A percentile compares a stretch with the other conserved stretches of the same genome.
phyloP scores from a whole-genome alignment of 106 monocot species.

The Apostasia shenzhenica region DNA sequence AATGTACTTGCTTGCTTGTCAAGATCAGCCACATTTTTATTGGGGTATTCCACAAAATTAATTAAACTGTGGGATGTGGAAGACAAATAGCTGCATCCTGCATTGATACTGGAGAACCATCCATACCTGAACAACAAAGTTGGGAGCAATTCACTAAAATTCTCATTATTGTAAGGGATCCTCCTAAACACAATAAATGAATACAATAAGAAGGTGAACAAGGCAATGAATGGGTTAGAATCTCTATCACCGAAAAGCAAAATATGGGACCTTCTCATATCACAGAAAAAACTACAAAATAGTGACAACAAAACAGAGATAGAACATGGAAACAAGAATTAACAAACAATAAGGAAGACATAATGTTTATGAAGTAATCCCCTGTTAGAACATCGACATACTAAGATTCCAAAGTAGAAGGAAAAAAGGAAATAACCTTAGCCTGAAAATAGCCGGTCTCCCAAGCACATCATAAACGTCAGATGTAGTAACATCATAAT shows the following conservation, averaged over 20 bases:
- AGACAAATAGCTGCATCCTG: constrained; percentile 4
- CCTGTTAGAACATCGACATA: too few relatives aligned
- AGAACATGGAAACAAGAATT: too few relatives aligned
- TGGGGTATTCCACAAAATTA: neutral
- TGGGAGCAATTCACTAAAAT: too few relatives aligned
- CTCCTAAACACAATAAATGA: too few relatives aligned
- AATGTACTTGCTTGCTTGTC: constrained; percentile 1
- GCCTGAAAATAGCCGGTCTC: constrained; percentile 46
- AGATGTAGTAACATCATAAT: constrained; percentile 30
- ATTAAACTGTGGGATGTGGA: neutral
- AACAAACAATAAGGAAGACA: too few relatives aligned
- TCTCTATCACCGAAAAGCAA: too few relatives aligned
- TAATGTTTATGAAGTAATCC: too few relatives aligned
- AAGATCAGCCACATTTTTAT: constrained; percentile 3
- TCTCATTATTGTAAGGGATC: too few relatives aligned
- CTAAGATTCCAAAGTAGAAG: neutral
- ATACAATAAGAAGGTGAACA: too few relatives aligned
- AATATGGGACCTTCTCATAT: too few relatives aligned
- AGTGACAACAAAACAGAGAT: neutral
- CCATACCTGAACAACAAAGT: constrained; percentile 32
- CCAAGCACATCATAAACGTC: constrained; percentile 54
- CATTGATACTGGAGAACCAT: constrained; percentile 25
- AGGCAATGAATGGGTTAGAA: too few relatives aligned
- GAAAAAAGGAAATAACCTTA: constrained; percentile 35
- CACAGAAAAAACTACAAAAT: too few relatives aligned